Conservation (phyloP, 2,329 filamentous ascomycete genomes). For the Sporothrix phasma region DNA sequence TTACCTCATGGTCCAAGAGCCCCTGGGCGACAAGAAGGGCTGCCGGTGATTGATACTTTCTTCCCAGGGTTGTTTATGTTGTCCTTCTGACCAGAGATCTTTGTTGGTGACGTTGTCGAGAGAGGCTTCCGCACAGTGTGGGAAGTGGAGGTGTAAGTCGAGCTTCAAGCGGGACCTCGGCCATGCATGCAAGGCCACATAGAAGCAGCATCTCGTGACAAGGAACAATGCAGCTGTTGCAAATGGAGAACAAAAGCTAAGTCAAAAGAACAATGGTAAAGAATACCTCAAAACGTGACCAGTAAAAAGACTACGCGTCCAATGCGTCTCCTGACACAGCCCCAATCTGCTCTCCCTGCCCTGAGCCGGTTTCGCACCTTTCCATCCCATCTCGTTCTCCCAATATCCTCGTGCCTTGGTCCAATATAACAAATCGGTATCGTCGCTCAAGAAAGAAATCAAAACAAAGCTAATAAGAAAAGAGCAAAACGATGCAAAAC, state of each 20-base stretch:
- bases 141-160: neutral
- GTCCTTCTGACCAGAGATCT: neutral
- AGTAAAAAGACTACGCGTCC: neutral
- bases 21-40: no score
- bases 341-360: neutral
- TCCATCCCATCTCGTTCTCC: neutral
- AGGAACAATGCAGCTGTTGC: neutral
- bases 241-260: neutral
- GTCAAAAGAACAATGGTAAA: neutral
- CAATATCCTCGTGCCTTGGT: neutral
- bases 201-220: neutral
- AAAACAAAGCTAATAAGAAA: neutral
- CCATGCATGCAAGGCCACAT: neutral
- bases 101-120: neutral
- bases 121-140: neutral
- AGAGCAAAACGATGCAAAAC: neutral
- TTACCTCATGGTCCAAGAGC: neutral
- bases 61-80: neutral
- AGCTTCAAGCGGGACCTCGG: neutral
- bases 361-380: neutral
- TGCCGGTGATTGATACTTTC: no score
- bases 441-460: constrained; percentile 8
- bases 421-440: constrained; percentile 11
- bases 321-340: neutral
- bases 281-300: neutral